Evolutionary conservation across 805 yeast genomes (phyloP), one percentile per base, ranked within the genome.

Genomic region (Candida hungchunana): DNA sequence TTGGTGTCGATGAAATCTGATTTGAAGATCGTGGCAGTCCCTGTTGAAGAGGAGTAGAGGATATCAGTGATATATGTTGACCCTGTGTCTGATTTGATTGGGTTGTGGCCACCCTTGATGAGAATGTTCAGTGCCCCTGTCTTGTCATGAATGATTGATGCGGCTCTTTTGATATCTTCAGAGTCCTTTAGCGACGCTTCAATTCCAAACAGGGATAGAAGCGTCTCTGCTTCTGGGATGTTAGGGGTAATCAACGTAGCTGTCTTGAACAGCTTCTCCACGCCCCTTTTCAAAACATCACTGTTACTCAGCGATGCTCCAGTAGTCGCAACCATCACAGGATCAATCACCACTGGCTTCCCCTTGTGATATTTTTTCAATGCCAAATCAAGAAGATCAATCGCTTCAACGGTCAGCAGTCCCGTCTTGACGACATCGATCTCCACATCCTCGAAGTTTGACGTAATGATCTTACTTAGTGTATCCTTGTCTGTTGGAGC

Each of bases 311-410:
- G 62, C 4, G 62, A 53, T 14, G 75, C 69, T 1, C 96, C 96
- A 1, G 93, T 77, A 0, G 95, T 84, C 4, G 93, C 77, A 8
- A 82, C 78, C 74, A 87, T 72, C 5, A 87, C 95, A 0, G 96
- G 95, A 55, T 87, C 96, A 28, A 87, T 66, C 2, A 85, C 77
- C 15, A 86, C 46, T 4, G 60, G 51, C 24, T 66, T 58, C 1
- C 56, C 50, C 2, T 22, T 44, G 17, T 60, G 56, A 26, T 58
- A 47, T 21, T 56, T 47, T 2, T 48, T 51, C 27, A 83, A 59
- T 0, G 69, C 73, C 81, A 77, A 21, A 82, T 66, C 81, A 13
- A 87, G 51, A 0, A 77, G 62, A 2, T 66, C 56, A 7, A 50
- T 37, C 4, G 47, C 38, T 6, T 36, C 36, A 6, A 34, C 21